Evolutionary conservation across 2,329 filamentous ascomycete genomes (phyloP).

Genomic region (Gaeumannomyces sp.): DNA sequence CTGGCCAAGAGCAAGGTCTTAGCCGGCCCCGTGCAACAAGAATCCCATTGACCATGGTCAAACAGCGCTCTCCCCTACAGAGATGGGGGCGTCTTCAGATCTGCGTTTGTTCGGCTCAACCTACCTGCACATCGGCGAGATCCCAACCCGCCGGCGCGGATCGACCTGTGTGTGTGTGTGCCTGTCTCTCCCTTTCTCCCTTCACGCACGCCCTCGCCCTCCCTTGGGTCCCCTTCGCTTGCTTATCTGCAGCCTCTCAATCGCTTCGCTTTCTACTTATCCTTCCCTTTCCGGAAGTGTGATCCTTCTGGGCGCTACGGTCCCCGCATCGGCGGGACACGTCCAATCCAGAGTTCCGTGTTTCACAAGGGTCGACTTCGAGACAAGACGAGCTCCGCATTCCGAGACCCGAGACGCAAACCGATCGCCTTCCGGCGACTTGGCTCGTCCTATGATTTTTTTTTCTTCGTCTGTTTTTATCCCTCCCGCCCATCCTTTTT

Average conservation of each 20-base stretch:
- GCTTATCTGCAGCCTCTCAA: no score
- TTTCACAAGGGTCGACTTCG: neutral
- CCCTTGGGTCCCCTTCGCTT: no score
- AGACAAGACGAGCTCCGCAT: neutral
- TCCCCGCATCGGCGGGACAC: no score
- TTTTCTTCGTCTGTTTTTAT: neutral
- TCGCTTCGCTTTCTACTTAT: neutral
- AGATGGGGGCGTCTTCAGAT: neutral
- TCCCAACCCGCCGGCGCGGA: neutral
- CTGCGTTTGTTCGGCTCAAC: neutral
- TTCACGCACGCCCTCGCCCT: neutral
- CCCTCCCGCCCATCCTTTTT: neutral
- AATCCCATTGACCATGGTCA: no score
- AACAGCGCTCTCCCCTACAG: no score
- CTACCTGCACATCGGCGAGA: neutral
- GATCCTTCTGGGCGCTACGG: no score
- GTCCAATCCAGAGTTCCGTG: neutral
- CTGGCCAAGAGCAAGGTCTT: no score
- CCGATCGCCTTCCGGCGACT: neutral
- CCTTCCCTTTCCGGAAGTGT: neutral
- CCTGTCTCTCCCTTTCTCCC: no score
- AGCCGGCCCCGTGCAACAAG: no score
- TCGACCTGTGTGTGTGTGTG: neutral
- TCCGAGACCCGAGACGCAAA: neutral
- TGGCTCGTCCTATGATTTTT: conserved; percentile 2